Conservation (phyloP, 2,329 filamentous ascomycete species). For the Ophiosphaerella herpotricha region DNA sequence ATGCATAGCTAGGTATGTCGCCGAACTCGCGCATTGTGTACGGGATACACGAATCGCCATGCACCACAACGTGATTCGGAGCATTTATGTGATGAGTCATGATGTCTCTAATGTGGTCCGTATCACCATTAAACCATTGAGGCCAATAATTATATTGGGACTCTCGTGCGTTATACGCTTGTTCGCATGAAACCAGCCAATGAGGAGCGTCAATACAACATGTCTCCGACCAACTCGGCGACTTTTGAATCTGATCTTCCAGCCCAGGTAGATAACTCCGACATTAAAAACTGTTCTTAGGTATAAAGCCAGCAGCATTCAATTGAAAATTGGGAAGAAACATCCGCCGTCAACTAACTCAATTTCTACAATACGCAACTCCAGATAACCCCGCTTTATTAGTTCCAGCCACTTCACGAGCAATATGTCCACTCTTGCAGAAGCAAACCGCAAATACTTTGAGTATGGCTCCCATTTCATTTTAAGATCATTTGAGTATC, state of each 20-base stretch:
- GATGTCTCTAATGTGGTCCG: too few relatives aligned
- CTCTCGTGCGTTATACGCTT: too few relatives aligned
- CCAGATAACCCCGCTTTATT: not conserved
- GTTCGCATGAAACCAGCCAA: not conserved
- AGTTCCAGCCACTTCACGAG: not conserved
- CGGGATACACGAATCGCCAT: not conserved
- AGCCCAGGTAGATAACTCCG: not conserved
- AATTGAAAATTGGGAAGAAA: not conserved
- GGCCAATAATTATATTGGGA: too few relatives aligned
- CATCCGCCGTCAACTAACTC: not conserved
- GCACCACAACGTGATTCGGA: too few relatives aligned
- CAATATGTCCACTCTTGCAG: slow-evolving; percentile 33
- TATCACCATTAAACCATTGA: too few relatives aligned
- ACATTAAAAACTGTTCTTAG: not conserved
- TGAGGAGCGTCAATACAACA: not conserved
- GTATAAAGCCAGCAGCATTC: not conserved
- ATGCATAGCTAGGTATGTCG: not conserved
- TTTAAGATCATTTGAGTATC: not conserved
- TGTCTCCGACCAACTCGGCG: slow-evolving; percentile 15
- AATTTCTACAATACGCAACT: not conserved
- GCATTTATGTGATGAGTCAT: too few relatives aligned
- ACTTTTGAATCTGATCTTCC: slow-evolving; percentile 8
- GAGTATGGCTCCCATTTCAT: slow-evolving; percentile 25
- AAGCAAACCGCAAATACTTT: slow-evolving; percentile 44
- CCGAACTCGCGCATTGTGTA: not conserved